These are phyloP conservation scores for Stachybotrys elegans DNA, from an alignment of 2,329 filamentous ascomycete species.

Conservation along the genomic window DNA sequence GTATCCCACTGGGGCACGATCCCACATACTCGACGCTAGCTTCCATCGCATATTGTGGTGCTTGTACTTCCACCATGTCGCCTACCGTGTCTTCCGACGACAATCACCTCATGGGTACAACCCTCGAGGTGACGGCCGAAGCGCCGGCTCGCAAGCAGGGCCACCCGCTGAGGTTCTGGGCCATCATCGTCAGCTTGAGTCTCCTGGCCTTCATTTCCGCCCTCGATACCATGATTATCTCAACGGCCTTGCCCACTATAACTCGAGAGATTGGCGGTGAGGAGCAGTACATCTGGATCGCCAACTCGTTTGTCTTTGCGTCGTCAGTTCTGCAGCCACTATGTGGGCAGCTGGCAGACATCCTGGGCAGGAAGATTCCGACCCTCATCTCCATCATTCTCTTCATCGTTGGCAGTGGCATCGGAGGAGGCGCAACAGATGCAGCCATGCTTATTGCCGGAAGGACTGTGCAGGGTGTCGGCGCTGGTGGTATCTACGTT, in stretches of 20 bases:
- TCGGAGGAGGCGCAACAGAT: slow-evolving; percentile 40
- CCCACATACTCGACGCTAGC: no score
- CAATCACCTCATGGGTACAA: no score
- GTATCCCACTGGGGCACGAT: no score
- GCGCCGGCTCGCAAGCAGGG: no score
- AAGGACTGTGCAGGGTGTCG: slow-evolving; percentile 40
- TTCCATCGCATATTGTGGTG: no score
- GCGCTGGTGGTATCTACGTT: slow-evolving; percentile 26
- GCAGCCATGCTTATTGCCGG: slow-evolving; percentile 42
- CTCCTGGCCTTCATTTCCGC: slow-evolving; percentile 6
- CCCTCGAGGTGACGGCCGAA: no score
- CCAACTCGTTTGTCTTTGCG: slow-evolving; percentile 10
- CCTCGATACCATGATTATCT: slow-evolving; percentile 11
- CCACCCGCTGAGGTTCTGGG: no score
- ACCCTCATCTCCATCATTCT: slow-evolving; percentile 32
- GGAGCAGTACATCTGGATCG: slow-evolving; percentile 10
- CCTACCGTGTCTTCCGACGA: no score
- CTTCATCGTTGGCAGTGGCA: slow-evolving; percentile 44
- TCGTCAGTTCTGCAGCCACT: slow-evolving; percentile 36
- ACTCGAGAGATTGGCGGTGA: slow-evolving; percentile 5
- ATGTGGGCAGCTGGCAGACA: slow-evolving; percentile 39
- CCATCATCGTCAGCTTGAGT: no score
- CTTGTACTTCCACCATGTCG: no score
- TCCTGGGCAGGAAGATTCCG: slow-evolving; percentile 42
- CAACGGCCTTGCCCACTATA: slow-evolving; percentile 10